Conservation (phyloP, 495 filamentous ascomycete species). For the Xylaria sp. region DNA sequence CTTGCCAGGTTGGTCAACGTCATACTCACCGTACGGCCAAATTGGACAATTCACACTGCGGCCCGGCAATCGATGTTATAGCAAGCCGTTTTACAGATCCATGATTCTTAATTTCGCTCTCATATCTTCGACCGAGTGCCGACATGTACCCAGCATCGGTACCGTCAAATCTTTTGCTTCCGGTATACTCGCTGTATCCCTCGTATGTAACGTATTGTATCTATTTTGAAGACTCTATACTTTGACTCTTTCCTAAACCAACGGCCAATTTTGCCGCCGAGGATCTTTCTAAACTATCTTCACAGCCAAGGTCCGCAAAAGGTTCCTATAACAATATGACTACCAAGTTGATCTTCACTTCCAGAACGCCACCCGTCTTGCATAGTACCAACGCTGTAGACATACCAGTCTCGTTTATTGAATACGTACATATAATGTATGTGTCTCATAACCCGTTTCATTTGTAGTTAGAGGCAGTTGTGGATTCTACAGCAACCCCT, state of each 20-base stretch:
- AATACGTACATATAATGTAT: background rate
- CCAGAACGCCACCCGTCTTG: background rate
- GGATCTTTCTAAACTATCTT: background rate
- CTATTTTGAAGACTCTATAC: background rate
- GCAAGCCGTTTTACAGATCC: background rate
- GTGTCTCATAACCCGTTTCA: background rate
- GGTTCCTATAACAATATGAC: background rate
- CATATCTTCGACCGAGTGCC: background rate
- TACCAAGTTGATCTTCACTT: background rate
- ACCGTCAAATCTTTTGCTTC: background rate
- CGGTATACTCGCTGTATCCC: background rate
- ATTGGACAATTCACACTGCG: background rate
- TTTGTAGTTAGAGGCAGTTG: background rate
- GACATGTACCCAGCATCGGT: slow-evolving; percentile 3
- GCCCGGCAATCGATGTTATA: background rate
- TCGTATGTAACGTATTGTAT: background rate
- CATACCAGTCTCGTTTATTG: background rate
- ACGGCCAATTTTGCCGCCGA: background rate
- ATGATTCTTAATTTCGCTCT: slow-evolving; percentile 3
- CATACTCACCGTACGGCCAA: background rate
- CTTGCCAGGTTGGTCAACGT: background rate
- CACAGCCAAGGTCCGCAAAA: background rate
- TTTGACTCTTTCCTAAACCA: background rate
- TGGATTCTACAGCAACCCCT: background rate
- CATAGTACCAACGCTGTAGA: background rate